Percentiles rank a stretch among this genome's conserved stretches.
Evolutionary conservation across 2,329 filamentous ascomycete species (phyloP).

Genomic region (Aspergillus tubingensis): DNA sequence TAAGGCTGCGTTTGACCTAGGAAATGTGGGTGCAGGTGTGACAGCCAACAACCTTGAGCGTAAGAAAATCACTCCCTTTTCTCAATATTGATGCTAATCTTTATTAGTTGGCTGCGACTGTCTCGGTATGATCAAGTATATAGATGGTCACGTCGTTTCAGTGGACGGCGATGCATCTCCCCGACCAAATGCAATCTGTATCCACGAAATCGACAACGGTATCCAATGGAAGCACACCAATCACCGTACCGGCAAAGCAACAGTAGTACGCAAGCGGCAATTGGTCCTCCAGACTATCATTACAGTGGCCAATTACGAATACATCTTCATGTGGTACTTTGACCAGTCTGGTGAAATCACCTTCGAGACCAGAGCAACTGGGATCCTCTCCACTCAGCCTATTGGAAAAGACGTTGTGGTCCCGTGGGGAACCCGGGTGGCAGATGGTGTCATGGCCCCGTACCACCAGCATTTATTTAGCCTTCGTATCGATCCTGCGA

Average conservation of each 20-base stretch:
- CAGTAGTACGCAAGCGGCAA: slow-evolving; percentile 35
- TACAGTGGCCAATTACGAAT: slow-evolving; percentile 49
- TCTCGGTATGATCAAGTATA: slow-evolving; percentile 42
- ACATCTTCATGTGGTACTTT: slow-evolving; percentile 48
- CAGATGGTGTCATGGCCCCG: slow-evolving; percentile 45
- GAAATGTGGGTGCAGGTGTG: slow-evolving; percentile 45
- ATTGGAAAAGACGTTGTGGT: slow-evolving; percentile 38
- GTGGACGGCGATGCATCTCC: slow-evolving; percentile 36
- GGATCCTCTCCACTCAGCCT: slow-evolving; percentile 45
- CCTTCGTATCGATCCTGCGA: slow-evolving; percentile 46
- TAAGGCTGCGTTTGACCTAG: slow-evolving; percentile 49
- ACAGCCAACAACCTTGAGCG: slow-evolving; percentile 45
- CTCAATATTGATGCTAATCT: too few species aligned
- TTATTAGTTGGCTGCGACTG: slow-evolving; percentile 44
- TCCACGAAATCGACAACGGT: slow-evolving; percentile 43
- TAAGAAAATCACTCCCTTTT: background rate
- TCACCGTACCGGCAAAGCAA: slow-evolving; percentile 37
- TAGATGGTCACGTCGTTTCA: slow-evolving; percentile 42
- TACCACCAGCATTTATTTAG: slow-evolving; percentile 50
- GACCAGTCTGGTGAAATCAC: slow-evolving; percentile 42
- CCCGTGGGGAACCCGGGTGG: slow-evolving; percentile 44
- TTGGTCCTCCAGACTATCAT: slow-evolving; percentile 45
- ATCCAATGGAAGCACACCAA: slow-evolving; percentile 48
- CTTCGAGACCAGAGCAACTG: slow-evolving; percentile 48
- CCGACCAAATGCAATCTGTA: slow-evolving; percentile 46